These are phyloP conservation scores for Claviceps quebecensis DNA, from an alignment of 2,329 filamentous ascomycete genomes.

Conservation along the genomic window DNA sequence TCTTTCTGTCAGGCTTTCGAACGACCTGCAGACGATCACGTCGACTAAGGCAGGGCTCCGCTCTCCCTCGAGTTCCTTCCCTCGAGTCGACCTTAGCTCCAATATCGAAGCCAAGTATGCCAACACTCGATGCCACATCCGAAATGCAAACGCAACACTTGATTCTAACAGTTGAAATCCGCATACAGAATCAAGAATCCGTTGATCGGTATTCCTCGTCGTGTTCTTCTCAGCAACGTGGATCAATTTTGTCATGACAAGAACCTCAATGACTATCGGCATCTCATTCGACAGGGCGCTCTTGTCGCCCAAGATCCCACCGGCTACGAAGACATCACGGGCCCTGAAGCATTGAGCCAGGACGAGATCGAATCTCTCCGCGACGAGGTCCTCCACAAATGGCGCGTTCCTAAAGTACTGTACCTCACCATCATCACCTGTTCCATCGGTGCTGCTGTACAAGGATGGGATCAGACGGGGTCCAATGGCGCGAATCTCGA, in stretches of 20 bases:
- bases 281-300: slow-evolving; percentile 52
- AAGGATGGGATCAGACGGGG: slow-evolving; percentile 56
- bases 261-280: slow-evolving; percentile 42
- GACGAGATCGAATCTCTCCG: slow-evolving; percentile 45
- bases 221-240: slow-evolving; percentile 39
- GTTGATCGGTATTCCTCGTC: slow-evolving; percentile 37
- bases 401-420: slow-evolving; percentile 47
- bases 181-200: slow-evolving; percentile 28
- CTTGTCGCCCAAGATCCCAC: slow-evolving; percentile 58
- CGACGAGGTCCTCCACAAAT: slow-evolving; percentile 53
- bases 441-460: slow-evolving; percentile 56
- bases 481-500: slow-evolving; percentile 49
- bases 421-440: slow-evolving; percentile 55
- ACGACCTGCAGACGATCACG: slow-evolving; percentile 16
- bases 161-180: slow-evolving; percentile 3
- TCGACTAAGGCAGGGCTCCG: slow-evolving; percentile 24
- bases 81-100: slow-evolving; percentile 28
- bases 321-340: slow-evolving; percentile 44
- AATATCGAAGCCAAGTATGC: slow-evolving; percentile 31
- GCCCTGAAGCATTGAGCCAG: slow-evolving; percentile 42
- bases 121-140: background rate
- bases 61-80: slow-evolving; percentile 14
- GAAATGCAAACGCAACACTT: background rate
- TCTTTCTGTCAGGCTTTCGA: slow-evolving; percentile 9
- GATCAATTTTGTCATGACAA: slow-evolving; percentile 48